A percentile compares a stretch with the other conserved stretches of the same genome.
These are phyloP conservation scores for Trichoderma breve DNA, from an alignment of 2,329 filamentous ascomycete species.

Conservation along the genomic window DNA sequence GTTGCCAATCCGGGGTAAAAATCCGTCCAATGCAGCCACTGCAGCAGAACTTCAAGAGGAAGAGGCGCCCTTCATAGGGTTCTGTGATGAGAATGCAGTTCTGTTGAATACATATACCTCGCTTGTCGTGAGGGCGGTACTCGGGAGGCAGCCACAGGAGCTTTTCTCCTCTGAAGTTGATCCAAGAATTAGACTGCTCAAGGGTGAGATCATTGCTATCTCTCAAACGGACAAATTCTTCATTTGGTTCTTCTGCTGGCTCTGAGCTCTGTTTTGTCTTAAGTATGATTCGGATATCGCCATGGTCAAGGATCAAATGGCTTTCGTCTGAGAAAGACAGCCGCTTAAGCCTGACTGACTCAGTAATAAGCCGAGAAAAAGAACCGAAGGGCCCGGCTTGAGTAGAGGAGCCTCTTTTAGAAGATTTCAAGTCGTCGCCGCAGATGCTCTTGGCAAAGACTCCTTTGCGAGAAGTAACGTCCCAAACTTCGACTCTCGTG, in stretches of 20 bases:
- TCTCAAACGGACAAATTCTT: no score
- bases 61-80: not conserved
- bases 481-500: not conserved
- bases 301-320: no score
- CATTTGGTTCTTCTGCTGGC: no score
- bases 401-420: not conserved
- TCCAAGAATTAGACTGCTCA: not conserved
- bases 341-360: no score
- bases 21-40: not conserved
- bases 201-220: no score
- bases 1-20: not conserved
- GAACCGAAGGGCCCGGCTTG: no score
- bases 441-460: not conserved
- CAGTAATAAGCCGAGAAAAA: not conserved
- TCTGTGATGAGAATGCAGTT: not conserved
- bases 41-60: not conserved
- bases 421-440: not conserved
- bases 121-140: not conserved
- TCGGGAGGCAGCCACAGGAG: not conserved
- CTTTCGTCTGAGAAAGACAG: no score
- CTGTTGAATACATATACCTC: not conserved
- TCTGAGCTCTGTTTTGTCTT: no score
- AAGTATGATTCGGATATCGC: no score
- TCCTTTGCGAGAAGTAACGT: not conserved
- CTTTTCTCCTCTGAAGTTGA: not conserved